Percentiles rank a stretch among this genome's conserved stretches.
These are phyloP conservation scores for Fraxinus floribunda DNA, from an alignment of 305 asterid genomes.

Conservation along the genomic window DNA sequence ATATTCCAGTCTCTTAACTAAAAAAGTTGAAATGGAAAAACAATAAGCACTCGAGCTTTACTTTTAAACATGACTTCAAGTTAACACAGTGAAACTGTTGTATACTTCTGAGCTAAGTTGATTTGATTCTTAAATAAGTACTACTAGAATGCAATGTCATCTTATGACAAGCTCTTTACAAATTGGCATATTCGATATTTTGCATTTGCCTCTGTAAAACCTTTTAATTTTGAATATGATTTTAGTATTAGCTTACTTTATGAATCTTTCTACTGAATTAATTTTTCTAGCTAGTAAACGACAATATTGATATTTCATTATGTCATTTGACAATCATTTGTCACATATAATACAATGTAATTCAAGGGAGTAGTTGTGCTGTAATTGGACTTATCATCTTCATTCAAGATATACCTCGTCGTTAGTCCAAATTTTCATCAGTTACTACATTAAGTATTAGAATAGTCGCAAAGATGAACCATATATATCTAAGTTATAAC, in stretches of 20 bases:
- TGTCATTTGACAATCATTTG: background rate
- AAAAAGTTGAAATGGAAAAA: slow-evolving; percentile 9
- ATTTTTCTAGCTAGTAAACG: background rate
- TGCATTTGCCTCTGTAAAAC: background rate
- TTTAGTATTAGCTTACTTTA: background rate
- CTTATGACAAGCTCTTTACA: background rate
- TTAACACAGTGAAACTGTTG: background rate
- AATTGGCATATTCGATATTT: background rate
- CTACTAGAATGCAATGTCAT: background rate
- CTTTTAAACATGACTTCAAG: background rate
- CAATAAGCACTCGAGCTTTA: background rate
- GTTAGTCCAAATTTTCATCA: background rate
- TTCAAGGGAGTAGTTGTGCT: background rate
- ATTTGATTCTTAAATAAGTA: background rate
- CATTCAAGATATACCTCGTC: background rate
- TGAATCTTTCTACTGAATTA: background rate
- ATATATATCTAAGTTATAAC: background rate
- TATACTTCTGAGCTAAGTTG: background rate
- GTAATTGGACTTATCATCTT: background rate
- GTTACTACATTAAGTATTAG: background rate
- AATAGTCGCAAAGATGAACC: background rate
- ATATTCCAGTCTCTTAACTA: background rate
- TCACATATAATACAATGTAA: background rate
- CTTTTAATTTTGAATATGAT: background rate
- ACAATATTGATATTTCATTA: background rate